Conservation (phyloP, 768 basidiomycete species). For the Hysterangium stoloniferum region DNA sequence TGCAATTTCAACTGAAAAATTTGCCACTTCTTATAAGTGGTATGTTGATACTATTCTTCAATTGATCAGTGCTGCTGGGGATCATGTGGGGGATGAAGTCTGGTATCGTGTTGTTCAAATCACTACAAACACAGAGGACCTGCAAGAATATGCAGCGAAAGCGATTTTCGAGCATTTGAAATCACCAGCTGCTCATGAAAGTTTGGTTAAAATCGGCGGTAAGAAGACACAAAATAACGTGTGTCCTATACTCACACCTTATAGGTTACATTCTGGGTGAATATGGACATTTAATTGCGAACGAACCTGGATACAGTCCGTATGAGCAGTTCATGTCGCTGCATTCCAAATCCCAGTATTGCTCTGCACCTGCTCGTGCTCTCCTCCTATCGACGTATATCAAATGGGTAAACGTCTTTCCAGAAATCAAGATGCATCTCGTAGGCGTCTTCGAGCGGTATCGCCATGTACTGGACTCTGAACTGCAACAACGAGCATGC, state of each 20-base stretch:
- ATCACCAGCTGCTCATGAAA: conserved; percentile 81
- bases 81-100: conserved; percentile 98
- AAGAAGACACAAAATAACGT: conserved; percentile 19
- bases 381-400: conserved; percentile 94
- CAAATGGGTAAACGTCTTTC: conserved; percentile 99
- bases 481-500: conserved; percentile 97
- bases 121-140: conserved; percentile 95
- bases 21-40: conserved; percentile 96
- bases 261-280: conserved; percentile 94
- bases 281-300: conserved; percentile 96
- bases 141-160: conserved; percentile 92
- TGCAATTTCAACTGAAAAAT: conserved; percentile 97
- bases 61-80: conserved; percentile 92
- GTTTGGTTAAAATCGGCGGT: conserved; percentile 95
- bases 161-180: conserved; percentile 87
- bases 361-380: conserved; percentile 84
- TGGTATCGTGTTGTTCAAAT: conserved; percentile 99
- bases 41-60: conserved; percentile 97
- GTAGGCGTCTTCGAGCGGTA: conserved; percentile 95
- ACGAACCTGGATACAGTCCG: conserved; percentile 89
- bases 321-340: conserved; percentile 89
- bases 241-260: neutral
- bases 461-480: conserved; percentile 93
- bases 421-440: conserved; percentile 93
- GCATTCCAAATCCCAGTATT: conserved; percentile 93